Evolutionary conservation across 352 stramenopile species (phyloP), one percentile per base, ranked within the genome.

Genomic region (Phytophthora pinifolia): DNA sequence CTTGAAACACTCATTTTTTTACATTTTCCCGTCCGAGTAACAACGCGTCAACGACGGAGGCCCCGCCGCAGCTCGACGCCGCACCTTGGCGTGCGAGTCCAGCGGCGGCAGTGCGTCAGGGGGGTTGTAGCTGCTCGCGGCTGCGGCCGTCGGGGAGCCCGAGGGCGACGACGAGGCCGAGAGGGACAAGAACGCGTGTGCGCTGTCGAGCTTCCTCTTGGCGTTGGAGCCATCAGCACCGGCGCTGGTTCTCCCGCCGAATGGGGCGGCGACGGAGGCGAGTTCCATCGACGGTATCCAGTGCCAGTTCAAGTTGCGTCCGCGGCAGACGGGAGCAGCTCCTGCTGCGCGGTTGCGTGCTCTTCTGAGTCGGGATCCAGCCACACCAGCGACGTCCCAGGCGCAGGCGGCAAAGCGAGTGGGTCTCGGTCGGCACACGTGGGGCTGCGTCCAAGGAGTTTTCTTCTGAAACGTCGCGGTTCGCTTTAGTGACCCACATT

Each of bases 11-110:
- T n/a, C n/a, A n/a, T n/a, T n/a, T n/a, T n/a, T n/a, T n/a, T n/a
- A 91, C 81, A 91, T 91, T 63, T 75, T 91, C 33, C 78, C 74
- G 47, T 89, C 81, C 9, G 78, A 89, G 54, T 79, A 70, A 25
- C 72, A 88, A 39, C 81, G 70, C 48, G 78, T 88, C 44, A 88
- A 72, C 10, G 62, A 47, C 9, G 58, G 50, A 42, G 57, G 36
- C 54, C 53, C 46, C 67, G 48, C 27, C 0, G 74, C 69, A 31
- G 67, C 73, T 18, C 76, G 70, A 45, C 78, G 70, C 33, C 70
- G 78, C 55, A 83, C 63, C 52, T 84, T 86, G 1, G 67, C 36
- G 42, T 87, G 72, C 41, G 70, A 76, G 52, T 82, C 72, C 41
- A 74, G 51, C 2, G 72, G 46, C 18, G 47, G 57, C 18, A 66